Conservation (phyloP, 805 yeast genomes). For the Metschnikowia corniflorae region DNA sequence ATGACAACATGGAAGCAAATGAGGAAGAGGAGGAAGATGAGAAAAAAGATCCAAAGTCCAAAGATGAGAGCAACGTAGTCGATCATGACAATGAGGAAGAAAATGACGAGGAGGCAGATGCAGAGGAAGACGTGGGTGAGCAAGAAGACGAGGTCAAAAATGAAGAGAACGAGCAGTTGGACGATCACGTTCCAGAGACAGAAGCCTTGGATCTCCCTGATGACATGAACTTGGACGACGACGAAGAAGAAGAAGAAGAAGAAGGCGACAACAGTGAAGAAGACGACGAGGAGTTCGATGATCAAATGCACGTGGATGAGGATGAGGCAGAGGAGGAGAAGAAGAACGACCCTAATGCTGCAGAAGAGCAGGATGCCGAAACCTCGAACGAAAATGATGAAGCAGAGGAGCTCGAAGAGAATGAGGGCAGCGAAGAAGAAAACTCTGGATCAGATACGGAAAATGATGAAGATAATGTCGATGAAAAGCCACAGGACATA, state of each 20-base stretch:
- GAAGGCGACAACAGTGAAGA: conserved; percentile 43
- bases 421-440: conserved; percentile 23
- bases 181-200: conserved; percentile 71
- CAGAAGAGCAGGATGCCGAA: conserved; percentile 17
- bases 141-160: conserved; percentile 75
- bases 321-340: conserved; percentile 24
- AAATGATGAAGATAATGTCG: conserved; percentile 27
- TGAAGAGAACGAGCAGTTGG: conserved; percentile 66
- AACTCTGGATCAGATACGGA: conserved; percentile 22
- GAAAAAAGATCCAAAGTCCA: conserved; percentile 34
- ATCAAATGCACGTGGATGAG: conserved; percentile 19
- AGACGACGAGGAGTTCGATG: conserved; percentile 23
- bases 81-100: conserved; percentile 45
- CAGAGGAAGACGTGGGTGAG: conserved; percentile 74
- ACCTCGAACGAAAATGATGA: conserved; percentile 16
- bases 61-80: conserved; percentile 27
- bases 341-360: conserved; percentile 25
- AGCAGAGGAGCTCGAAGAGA: conserved; percentile 16
- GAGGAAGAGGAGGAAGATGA: conserved; percentile 45
- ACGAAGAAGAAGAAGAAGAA: conserved; percentile 54
- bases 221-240: conserved; percentile 85
- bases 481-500: conserved; percentile 28
- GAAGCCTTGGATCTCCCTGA: conserved; percentile 91
- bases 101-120: conserved; percentile 45
- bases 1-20: conserved; percentile 46